phyloP scores from a whole-genome alignment of 306 rosid genomes.

The Ziziphus jujuba region DNA sequence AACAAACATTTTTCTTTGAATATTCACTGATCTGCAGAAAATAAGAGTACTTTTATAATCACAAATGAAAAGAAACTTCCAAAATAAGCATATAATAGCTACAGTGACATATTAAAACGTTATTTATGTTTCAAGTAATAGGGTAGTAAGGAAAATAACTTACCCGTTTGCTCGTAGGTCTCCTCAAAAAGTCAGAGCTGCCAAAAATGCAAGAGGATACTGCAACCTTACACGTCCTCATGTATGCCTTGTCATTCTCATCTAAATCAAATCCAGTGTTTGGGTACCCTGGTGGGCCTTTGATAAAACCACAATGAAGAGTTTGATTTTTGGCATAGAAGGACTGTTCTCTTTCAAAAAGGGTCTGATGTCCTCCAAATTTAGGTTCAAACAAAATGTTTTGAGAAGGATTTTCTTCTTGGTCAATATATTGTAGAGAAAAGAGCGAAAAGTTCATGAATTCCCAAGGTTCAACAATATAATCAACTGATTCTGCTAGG shows the following conservation, averaged over 20 bases:
- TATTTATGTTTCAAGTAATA: not conserved
- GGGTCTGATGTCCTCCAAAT: slow-evolving; percentile 88
- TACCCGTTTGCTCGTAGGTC: slow-evolving; percentile 87
- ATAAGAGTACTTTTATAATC: slow-evolving; percentile 18
- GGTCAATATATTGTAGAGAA: slow-evolving; percentile 60
- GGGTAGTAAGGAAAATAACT: not conserved
- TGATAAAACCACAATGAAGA: slow-evolving; percentile 84
- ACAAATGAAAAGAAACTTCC: slow-evolving; percentile 20
- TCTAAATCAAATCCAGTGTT: slow-evolving; percentile 82
- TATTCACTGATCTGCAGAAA: slow-evolving; percentile 81
- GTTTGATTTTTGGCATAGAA: slow-evolving; percentile 68
- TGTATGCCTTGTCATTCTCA: slow-evolving; percentile 63
- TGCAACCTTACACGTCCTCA: slow-evolving; percentile 69
- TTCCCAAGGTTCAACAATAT: slow-evolving; percentile 58
- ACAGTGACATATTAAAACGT: slow-evolving; percentile 1
- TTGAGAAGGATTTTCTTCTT: slow-evolving; percentile 40
- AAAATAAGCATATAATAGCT: slow-evolving; percentile 1
- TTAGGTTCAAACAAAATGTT: slow-evolving; percentile 51
- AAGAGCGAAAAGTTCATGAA: slow-evolving; percentile 55
- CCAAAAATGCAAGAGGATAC: slow-evolving; percentile 98
- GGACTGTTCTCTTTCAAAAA: slow-evolving; percentile 72
- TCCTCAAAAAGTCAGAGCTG: slow-evolving; percentile 86
- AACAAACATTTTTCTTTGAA: slow-evolving; percentile 81
- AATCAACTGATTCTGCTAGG: slow-evolving; percentile 55
- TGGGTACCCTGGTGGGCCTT: slow-evolving; percentile 52